Evolutionary conservation across 192 early-diverging fungal species (phyloP), one percentile per base, ranked within the genome.

Genomic region (Backusella liffmaniae): DNA sequence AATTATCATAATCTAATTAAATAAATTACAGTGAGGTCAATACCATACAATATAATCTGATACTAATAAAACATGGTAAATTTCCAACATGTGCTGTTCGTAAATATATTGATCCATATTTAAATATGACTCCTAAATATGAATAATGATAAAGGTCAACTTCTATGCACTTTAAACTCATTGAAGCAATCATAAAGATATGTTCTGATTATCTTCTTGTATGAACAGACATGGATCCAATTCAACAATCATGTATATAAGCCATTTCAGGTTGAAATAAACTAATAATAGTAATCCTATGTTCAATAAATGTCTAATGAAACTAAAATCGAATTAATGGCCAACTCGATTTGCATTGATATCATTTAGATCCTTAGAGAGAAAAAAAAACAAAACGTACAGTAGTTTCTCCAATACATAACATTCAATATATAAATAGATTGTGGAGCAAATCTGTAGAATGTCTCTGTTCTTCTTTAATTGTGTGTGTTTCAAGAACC

Each of bases 361-460:
- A 32, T 32, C 32, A 32, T 32, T 32, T 32, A 18, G 46, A 49
- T 49, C 5, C 42, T n/a, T 49, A 49, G 42, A 13, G 42, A 44
- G 13, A 44, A 1, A 42, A 12, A 39, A 10, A 16, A 44, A 49
- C 5, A 0, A n/a, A n/a, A 49, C 16, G 46, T 49, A 49, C 18
- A 49, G 46, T 49, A 7, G 18, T 49, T 49, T 49, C 46, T 49
- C n/a, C 46, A 49, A 49, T 49, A 49, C 46, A 62, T 26, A 18
- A 62, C 56, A 62, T 62, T n/a, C 46, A n/a, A 29, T 62, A 62
- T 29, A 26, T 29, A 62, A 62, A 62, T 62, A 62, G 56, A 62
- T 13, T 29, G 26, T 9, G 3, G 26, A 29, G 3, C 26, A 49
- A 44, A 5, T 16, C 42, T 44, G 15, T 44, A 44, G 42, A 44